Evolutionary conservation across 2,329 filamentous ascomycete genomes (phyloP).

Genomic region (Stemphylium beticola): DNA sequence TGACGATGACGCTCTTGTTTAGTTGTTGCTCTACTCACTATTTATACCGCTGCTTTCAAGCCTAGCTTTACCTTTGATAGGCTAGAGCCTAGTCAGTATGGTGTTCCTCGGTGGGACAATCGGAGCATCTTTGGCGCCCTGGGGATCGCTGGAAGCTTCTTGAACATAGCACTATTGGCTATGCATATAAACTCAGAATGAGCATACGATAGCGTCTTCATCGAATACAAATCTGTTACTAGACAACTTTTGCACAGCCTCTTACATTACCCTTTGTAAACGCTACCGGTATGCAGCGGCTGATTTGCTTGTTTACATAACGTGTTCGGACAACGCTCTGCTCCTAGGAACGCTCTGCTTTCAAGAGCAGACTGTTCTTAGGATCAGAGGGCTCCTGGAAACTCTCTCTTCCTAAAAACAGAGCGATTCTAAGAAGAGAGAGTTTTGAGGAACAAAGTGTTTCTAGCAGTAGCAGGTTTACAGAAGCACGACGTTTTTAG

Average conservation of each 20-base stretch:
- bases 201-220: background rate
- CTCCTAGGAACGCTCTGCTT: background rate
- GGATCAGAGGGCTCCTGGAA: background rate
- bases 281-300: background rate
- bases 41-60: background rate
- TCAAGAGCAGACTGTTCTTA: background rate
- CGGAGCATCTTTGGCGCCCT: background rate
- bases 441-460: too few species aligned
- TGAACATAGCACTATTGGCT: background rate
- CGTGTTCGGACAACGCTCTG: background rate
- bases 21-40: background rate
- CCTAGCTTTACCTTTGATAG: background rate
- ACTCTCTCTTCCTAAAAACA: background rate
- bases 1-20: background rate
- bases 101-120: background rate
- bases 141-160: background rate
- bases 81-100: background rate
- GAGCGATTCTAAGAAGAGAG: too few species aligned
- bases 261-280: constrained; percentile 1
- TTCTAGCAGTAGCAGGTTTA: too few species aligned
- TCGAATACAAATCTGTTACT: background rate
- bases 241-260: background rate
- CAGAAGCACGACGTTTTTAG: too few species aligned
- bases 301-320: background rate
- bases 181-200: background rate